Conservation (phyloP, 78 protist genomes). For the Dictyostelium capitatum region DNA sequence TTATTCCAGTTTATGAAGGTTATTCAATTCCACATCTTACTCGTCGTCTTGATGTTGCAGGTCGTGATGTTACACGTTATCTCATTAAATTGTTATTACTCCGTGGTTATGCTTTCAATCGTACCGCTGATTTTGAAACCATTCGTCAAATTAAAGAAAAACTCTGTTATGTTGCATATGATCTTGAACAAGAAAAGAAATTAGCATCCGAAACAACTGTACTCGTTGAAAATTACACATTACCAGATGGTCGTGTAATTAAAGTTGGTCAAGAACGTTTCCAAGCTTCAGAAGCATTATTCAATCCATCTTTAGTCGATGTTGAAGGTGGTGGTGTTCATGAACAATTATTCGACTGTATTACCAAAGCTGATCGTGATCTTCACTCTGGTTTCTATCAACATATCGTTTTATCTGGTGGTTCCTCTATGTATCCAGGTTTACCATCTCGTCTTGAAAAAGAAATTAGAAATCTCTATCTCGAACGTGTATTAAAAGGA, state of each 20-base stretch:
- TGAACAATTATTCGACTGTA: conserved; percentile 94
- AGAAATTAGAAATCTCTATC: conserved; percentile 96
- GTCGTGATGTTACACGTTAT: conserved; percentile 94
- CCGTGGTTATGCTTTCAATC: conserved; percentile 98
- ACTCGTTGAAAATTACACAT: conserved; percentile 91
- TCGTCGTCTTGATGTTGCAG: conserved; percentile 98
- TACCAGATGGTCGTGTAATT: conserved; percentile 98
- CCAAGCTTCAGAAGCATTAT: conserved; percentile 98
- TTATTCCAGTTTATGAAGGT: conserved; percentile 99
- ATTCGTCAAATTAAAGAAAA: conserved; percentile 98
- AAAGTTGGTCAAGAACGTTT: conserved; percentile 97
- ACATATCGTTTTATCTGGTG: conserved; percentile 96
- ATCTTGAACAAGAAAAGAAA: conserved; percentile 92
- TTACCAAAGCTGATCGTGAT: conserved; percentile 96
- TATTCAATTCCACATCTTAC: conserved; percentile 92
- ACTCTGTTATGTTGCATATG: conserved; percentile 98
- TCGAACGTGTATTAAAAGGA: conserved; percentile 91
- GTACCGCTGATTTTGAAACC: conserved; percentile 99
- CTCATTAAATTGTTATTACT: conserved; percentile 96
- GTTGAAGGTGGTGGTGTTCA: conserved; percentile 96
- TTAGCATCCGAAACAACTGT: conserved; percentile 98
- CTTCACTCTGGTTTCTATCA: conserved; percentile 96
- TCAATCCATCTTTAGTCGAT: conserved; percentile 97
- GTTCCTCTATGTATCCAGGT: conserved; percentile 98
- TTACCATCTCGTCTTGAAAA: conserved; percentile 95